Evolutionary conservation across 2,329 filamentous ascomycete genomes (phyloP).

Genomic region (Monilinia aucupariae): DNA sequence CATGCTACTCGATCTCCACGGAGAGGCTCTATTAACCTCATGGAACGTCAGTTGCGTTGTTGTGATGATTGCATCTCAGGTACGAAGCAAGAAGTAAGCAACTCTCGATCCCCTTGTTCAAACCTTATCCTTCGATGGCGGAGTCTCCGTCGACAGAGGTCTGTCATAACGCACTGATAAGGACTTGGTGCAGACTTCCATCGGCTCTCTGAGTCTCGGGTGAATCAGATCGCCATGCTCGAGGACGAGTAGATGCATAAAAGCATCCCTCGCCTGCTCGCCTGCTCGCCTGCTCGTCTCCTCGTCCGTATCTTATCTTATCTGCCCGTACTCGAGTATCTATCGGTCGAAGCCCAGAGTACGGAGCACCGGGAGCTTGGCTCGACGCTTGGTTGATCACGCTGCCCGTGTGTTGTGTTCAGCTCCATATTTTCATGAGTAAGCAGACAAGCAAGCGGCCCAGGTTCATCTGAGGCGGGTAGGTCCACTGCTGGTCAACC

Average conservation of each 20-base stretch:
- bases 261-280: no score
- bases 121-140: neutral
- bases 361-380: no score
- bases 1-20: neutral
- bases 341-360: no score
- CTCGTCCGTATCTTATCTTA: no score
- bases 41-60: neutral
- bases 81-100: no score
- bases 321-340: neutral
- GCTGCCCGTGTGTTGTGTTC: constrained; percentile 7
- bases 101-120: neutral
- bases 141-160: neutral
- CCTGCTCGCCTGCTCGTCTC: no score
- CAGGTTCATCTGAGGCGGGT: no score
- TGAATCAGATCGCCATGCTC: neutral
- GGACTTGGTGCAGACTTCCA: neutral
- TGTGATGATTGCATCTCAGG: neutral
- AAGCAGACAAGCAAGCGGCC: neutral
- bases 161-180: no score
- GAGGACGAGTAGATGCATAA: no score
- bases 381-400: constrained; percentile 1
- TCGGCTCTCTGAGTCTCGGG: neutral
- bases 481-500: no score
- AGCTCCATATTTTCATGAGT: constrained; percentile 16
- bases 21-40: neutral